Percentiles rank a stretch among this genome's conserved stretches.
These are phyloP conservation scores for Plasmodium gonderi DNA, from an alignment of 169 alveolate genomes.

Conservation along the genomic window DNA sequence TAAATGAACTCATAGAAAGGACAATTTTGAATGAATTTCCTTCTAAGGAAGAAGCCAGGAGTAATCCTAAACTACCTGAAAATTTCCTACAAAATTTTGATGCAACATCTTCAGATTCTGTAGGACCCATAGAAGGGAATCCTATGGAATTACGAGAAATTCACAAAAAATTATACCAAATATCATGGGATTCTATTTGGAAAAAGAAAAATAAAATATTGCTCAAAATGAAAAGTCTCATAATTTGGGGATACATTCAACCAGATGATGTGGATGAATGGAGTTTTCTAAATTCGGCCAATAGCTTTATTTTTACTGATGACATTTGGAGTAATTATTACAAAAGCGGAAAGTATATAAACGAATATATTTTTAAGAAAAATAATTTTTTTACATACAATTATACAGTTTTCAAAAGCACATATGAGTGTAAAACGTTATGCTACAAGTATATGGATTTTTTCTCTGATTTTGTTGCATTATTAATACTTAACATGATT, in stretches of 20 bases:
- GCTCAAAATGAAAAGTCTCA: constrained; percentile 16
- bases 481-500: neutral
- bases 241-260: constrained; percentile 51
- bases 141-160: neutral
- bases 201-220: neutral
- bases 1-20: neutral
- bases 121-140: neutral
- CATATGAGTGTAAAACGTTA: constrained; percentile 30
- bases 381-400: constrained; percentile 38
- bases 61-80: neutral
- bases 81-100: neutral
- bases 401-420: constrained; percentile 25
- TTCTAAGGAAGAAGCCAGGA: neutral
- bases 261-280: constrained; percentile 45
- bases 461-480: constrained; percentile 14
- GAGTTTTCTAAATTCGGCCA: constrained; percentile 48
- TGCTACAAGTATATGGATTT: constrained; percentile 22
- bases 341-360: neutral
- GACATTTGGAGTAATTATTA: neutral
- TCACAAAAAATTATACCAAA: neutral
- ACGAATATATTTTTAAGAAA: constrained; percentile 9
- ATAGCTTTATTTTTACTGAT: constrained; percentile 32
- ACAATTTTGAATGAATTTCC: neutral
- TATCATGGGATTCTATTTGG: neutral
- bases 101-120: neutral